Evolutionary conservation across 2,329 filamentous ascomycete genomes (phyloP).

Genomic region (Fusarium metavorans): DNA sequence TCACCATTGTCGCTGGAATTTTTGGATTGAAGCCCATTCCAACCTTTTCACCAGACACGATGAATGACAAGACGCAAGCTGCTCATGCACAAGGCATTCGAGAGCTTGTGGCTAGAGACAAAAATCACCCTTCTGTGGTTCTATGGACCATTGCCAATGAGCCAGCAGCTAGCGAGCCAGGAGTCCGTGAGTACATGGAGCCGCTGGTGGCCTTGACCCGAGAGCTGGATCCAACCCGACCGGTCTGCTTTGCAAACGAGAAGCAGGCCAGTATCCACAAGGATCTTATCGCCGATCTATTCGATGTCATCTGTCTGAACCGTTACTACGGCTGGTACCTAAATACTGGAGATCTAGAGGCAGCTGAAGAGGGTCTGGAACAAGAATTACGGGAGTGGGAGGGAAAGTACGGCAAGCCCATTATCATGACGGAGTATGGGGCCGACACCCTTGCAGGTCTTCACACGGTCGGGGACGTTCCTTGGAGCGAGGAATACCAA

Average conservation of each 20-base stretch:
- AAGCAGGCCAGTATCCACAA: constrained; percentile 1
- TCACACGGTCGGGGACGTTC: constrained; percentile 24
- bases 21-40: neutral
- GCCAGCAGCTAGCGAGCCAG: constrained; percentile 14
- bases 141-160: constrained; percentile 27
- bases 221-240: constrained; percentile 15
- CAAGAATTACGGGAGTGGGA: constrained; percentile 11
- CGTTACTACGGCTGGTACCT: constrained; percentile 32
- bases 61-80: constrained; percentile 11
- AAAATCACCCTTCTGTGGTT: constrained; percentile 27
- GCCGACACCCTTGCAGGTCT: constrained; percentile 17
- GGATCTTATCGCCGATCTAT: constrained; percentile 20
- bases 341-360: constrained; percentile 11
- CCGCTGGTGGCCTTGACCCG: constrained; percentile 13
- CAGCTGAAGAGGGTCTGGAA: constrained; percentile 17
- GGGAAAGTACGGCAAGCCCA: constrained; percentile 19
- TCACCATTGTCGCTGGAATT: constrained; percentile 14
- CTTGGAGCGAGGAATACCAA: constrained; percentile 37
- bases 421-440: constrained; percentile 27
- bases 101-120: constrained; percentile 22
- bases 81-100: constrained; percentile 18
- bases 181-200: constrained; percentile 18
- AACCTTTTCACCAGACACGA: constrained; percentile 20
- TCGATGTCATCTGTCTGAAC: constrained; percentile 23
- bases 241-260: constrained; percentile 21